Evolutionary conservation across 257 asterid genomes (phyloP), one percentile per base, ranked within the genome.

Genomic region (Primulina tabacum): DNA sequence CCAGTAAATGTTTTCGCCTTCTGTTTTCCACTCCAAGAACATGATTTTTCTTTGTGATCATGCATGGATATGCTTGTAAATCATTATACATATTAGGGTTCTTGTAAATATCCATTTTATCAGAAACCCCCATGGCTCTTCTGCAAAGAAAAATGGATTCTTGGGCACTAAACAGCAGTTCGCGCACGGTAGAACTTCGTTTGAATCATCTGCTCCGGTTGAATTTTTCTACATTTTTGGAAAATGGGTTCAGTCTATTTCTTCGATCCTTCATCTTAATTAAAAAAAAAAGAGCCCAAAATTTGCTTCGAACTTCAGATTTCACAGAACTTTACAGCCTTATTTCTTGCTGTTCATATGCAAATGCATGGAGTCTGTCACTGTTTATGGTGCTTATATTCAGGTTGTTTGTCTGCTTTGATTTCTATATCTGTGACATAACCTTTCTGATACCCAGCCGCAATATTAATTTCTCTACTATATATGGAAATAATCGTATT

Each of bases 361-460:
- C 60, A 66, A 63, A 60, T 77, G 80, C 80, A 70, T 77, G 77
- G 61, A 70, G 67, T 20, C 64, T 66, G 11, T 71, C 70, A 71
- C 77, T 40, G 76, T 79, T 57, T 10, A 17, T 60, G 71, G 72
- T 68, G 68, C 47, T 34, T 38, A 65, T 67, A 35, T 34, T 34
- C 61, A 10, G 74, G 63, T 61, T 30, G 18, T 5, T 67, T 73
- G 76, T 82, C 81, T 75, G 76, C 62, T 72, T 53, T 33, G 29
- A 28, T 80, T 76, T 76, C 84, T 71, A 71, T 65, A 69, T 30
- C 21, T 34, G 82, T 65, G 43, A 9, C 38, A 30, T 12, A 9
- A 11, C 9, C 30, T 73, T 78, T 86, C 73, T 67, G 77, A 55
- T 62, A 30, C 69, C 47, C 63, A 80, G 82, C 82, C 60, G 78